phyloP scores from a whole-genome alignment of 2,329 filamentous ascomycete species.

The Pseudocercospora musae region DNA sequence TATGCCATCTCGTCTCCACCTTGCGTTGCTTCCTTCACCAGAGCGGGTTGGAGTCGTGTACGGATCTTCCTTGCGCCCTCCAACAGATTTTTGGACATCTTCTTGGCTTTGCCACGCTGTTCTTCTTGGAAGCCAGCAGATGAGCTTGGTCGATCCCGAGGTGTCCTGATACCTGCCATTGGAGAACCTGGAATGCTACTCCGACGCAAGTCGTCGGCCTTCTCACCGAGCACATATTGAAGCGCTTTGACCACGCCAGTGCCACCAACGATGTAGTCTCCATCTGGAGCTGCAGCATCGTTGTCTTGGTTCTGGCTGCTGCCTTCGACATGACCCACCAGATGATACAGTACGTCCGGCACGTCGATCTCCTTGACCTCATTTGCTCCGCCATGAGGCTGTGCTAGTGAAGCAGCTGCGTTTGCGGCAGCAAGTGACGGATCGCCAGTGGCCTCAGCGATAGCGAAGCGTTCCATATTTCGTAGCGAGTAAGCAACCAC shows the following conservation, averaged over 20 bases:
- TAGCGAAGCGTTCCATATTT: slow-evolving; percentile 79
- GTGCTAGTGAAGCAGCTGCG: slow-evolving; percentile 43
- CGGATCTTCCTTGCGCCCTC: slow-evolving; percentile 86
- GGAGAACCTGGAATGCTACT: slow-evolving; percentile 37
- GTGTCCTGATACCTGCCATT: slow-evolving; percentile 47
- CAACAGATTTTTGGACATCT: slow-evolving; percentile 89
- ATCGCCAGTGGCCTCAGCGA: slow-evolving; percentile 55
- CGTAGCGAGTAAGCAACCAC: slow-evolving; percentile 91
- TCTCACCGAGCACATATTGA: slow-evolving; percentile 82
- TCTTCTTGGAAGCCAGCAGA: slow-evolving; percentile 32
- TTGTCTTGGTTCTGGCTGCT: slow-evolving; percentile 54
- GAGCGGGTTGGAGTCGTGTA: slow-evolving; percentile 73
- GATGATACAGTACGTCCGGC: slow-evolving; percentile 80
- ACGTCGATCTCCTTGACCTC: slow-evolving; percentile 58
- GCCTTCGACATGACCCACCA: slow-evolving; percentile 69
- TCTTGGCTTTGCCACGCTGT: slow-evolving; percentile 66
- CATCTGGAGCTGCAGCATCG: slow-evolving; percentile 70
- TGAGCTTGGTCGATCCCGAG: slow-evolving; percentile 28
- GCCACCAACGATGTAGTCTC: slow-evolving; percentile 93
- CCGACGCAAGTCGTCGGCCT: slow-evolving; percentile 50
- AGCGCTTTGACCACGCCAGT: slow-evolving; percentile 94
- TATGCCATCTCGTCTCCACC: slow-evolving; percentile 69
- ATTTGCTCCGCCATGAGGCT: slow-evolving; percentile 45
- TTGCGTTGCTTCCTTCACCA: slow-evolving; percentile 68
- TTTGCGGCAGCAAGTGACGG: slow-evolving; percentile 39